These are phyloP conservation scores for Coelastrella sp. DNA, from an alignment of 139 green algal genomes.

Conservation along the genomic window DNA sequence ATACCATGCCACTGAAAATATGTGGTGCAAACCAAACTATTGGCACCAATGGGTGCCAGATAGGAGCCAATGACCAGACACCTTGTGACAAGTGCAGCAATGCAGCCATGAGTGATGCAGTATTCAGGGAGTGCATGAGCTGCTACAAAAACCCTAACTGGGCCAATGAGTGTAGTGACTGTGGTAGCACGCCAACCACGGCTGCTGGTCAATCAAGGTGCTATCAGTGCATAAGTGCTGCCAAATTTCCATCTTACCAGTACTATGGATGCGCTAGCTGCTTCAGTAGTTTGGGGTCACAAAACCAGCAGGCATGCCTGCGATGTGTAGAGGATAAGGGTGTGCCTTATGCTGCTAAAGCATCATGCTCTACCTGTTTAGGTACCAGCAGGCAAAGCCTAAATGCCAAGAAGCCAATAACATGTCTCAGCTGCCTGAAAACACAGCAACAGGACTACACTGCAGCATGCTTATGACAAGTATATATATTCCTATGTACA, in stretches of 20 bases:
- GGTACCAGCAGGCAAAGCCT: not conserved
- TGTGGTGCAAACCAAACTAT: not conserved
- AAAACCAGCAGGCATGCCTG: constrained; percentile 10
- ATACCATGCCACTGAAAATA: not conserved
- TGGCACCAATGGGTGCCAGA: constrained; percentile 18
- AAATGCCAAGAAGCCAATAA: not conserved
- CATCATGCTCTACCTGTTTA: constrained; percentile 4
- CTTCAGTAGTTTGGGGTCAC: not conserved
- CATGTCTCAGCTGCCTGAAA: constrained; percentile 33
- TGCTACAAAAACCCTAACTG: constrained; percentile 12
- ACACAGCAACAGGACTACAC: constrained; percentile 11
- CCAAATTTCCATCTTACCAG: not conserved
- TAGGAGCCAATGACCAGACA: constrained; percentile 19
- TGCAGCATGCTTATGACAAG: not conserved
- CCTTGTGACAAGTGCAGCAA: constrained; percentile 35
- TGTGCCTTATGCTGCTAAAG: constrained; percentile 1
- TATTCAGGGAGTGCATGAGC: not conserved
- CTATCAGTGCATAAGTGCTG: not conserved
- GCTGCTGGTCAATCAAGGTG: constrained; percentile 1
- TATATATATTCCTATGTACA: no score
- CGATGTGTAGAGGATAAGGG: constrained; percentile 7
- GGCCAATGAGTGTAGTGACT: constrained; percentile 19
- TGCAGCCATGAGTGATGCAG: not conserved
- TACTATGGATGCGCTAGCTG: constrained; percentile 14
- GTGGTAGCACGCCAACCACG: constrained; percentile 12